phyloP scores from a whole-genome alignment of 2,329 filamentous ascomycete genomes.

The Pyrenophora seminiperda region DNA sequence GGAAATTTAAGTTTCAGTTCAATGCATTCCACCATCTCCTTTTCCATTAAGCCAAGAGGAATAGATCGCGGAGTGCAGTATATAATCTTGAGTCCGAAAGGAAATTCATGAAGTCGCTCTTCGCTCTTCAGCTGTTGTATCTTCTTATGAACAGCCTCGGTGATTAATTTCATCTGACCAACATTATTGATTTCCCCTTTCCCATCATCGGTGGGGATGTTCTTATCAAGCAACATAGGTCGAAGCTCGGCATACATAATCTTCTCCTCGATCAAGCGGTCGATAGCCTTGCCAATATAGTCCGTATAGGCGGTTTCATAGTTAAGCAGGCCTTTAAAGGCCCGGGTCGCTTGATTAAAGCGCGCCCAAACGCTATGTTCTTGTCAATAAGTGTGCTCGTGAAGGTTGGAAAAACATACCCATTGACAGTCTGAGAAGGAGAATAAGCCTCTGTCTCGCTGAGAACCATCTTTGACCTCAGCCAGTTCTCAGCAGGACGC shows the following conservation, averaged over 20 bases:
- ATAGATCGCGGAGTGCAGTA: slow-evolving; percentile 73
- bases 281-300: slow-evolving; percentile 65
- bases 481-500: slow-evolving; percentile 56
- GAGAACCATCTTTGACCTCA: slow-evolving; percentile 67
- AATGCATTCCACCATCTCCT: slow-evolving; percentile 66
- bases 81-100: slow-evolving; percentile 69
- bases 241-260: slow-evolving; percentile 75
- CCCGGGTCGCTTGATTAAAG: slow-evolving; percentile 72
- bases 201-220: slow-evolving; percentile 65
- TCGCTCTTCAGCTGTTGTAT: slow-evolving; percentile 47
- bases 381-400: slow-evolving; percentile 1
- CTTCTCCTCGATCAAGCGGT: slow-evolving; percentile 66
- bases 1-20: slow-evolving; percentile 63
- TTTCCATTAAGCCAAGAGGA: slow-evolving; percentile 52
- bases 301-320: slow-evolving; percentile 66
- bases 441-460: slow-evolving; percentile 64
- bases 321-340: slow-evolving; percentile 74
- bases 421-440: slow-evolving; percentile 54
- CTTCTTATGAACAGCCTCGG: slow-evolving; percentile 59
- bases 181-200: slow-evolving; percentile 57
- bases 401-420: slow-evolving; percentile 51
- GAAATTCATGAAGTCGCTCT: slow-evolving; percentile 55
- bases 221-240: slow-evolving; percentile 71
- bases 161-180: slow-evolving; percentile 59
- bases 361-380: slow-evolving; percentile 56